These are phyloP conservation scores for Echites panduratus DNA, from an alignment of 257 asterid species.

Conservation along the genomic window DNA sequence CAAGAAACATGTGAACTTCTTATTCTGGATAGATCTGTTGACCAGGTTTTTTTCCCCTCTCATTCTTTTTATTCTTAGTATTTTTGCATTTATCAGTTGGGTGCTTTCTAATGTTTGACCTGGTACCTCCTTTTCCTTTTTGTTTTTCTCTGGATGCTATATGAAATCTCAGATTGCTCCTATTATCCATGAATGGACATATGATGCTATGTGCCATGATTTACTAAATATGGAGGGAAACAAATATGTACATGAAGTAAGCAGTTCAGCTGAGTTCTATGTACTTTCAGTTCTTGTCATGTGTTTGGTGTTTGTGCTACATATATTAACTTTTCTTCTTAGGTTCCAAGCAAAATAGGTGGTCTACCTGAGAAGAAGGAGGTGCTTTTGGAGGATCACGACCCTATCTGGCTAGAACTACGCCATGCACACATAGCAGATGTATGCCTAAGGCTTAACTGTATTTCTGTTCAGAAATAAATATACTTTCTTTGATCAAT, in stretches of 20 bases:
- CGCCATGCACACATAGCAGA: constrained; percentile 98
- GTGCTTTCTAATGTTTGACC: background rate
- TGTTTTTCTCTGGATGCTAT: background rate
- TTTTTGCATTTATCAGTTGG: constrained; percentile 10
- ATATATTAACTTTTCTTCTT: constrained; percentile 22
- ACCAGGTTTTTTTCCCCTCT: constrained; percentile 51
- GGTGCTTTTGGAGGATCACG: constrained; percentile 98
- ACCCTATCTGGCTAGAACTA: constrained; percentile 98
- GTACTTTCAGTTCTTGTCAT: constrained; percentile 15
- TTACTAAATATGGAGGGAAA: constrained; percentile 92
- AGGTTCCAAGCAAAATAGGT: constrained; percentile 83
- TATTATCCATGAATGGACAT: constrained; percentile 97
- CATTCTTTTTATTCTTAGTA: background rate
- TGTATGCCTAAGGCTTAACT: constrained; percentile 45
- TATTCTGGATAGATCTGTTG: constrained; percentile 91
- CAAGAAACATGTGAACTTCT: constrained; percentile 96
- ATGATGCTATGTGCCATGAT: constrained; percentile 99
- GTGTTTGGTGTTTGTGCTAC: constrained; percentile 12
- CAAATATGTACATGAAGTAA: constrained; percentile 92
- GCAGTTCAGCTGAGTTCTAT: constrained; percentile 14
- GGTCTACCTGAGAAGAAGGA: constrained; percentile 88
- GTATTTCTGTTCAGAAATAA: constrained; percentile 11
- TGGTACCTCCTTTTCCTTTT: background rate
- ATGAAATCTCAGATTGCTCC: constrained; percentile 70
- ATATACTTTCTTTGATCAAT: constrained; percentile 21